phyloP scores from a whole-genome alignment of 2,329 filamentous ascomycete species.

The Colletotrichum chrysophilum region DNA sequence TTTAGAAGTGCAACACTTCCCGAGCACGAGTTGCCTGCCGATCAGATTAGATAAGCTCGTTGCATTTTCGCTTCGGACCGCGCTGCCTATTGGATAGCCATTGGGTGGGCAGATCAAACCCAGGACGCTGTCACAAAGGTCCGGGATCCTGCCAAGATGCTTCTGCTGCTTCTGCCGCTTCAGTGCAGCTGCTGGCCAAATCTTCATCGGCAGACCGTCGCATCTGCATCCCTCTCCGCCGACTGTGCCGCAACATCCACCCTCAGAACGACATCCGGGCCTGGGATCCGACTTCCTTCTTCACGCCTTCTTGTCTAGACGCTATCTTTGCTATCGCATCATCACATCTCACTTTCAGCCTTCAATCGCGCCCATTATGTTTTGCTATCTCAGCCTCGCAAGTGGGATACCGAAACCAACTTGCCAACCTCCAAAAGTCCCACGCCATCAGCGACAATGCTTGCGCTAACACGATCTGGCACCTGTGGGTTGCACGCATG shows the following conservation, averaged over 20 bases:
- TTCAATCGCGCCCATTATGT: too few species aligned
- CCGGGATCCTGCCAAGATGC: too few species aligned
- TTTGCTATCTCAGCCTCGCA: background rate
- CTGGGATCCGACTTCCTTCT: background rate
- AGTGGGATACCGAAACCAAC: background rate
- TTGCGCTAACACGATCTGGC: background rate
- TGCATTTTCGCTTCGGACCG: background rate
- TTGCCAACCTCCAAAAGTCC: background rate
- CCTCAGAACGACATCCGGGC: background rate
- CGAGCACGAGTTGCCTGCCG: background rate
- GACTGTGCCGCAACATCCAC: background rate
- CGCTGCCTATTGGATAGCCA: background rate
- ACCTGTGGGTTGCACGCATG: background rate
- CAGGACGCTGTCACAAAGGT: too few species aligned
- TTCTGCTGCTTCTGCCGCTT: background rate
- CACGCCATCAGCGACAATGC: background rate
- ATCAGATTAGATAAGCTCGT: constrained; percentile 13
- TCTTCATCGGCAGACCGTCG: background rate
- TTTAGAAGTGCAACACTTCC: background rate
- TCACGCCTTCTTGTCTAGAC: background rate
- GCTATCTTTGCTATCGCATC: background rate
- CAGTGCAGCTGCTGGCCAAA: background rate
- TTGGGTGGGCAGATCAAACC: background rate
- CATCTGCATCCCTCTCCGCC: background rate
- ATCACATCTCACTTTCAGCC: background rate